Evolutionary conservation across 192 early-diverging fungal species (phyloP), one percentile per base, ranked within the genome.

Genomic region (Allomyces arbusculus): DNA sequence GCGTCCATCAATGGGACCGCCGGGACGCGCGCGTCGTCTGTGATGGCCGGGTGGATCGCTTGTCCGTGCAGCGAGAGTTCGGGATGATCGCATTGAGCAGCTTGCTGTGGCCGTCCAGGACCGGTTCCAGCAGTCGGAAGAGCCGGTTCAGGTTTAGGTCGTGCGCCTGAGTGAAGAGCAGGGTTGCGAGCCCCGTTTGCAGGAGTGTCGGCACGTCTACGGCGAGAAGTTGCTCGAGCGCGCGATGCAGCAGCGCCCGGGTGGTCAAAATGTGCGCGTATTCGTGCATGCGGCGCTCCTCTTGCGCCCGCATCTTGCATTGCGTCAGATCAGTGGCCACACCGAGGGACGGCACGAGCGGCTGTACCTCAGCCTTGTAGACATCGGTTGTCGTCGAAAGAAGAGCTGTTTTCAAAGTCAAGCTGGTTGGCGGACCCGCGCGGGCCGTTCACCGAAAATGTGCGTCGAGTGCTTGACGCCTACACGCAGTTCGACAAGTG

Each of bases 181-280:
- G 26, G 1, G 26, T 1, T 1, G 26, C 26, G 4, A 28, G 26
- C 26, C 26, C 26, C 26, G 73, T 68, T 50, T 83, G 78, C 64
- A 94, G 87, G 8, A 96, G 73, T n/a, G 77, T 79, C 63, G 68
- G 72, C 12, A 92, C 75, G 68, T 91, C 82, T 61, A 80, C 80
- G 0, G 83, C 76, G 40, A 97, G 80, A 66, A 92, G 77, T 64
- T 92, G 80, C 10, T 85, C 74, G 65, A 91, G 88, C 28, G 93
- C 80, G 70, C 90, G 84, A 8, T 63, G 55, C 22, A 81, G 72
- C 25, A 97, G 80, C 68, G 86, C 81, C 8, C 79, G 77, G 67
- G 84, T 82, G 0, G 91, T 91, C 9, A 76, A 73, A 4, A 77
- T 67, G 12, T 77, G 77, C 58, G 95, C 68, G 62, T 91, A 93